Percentiles rank a stretch among this genome's conserved stretches.
Evolutionary conservation across 1,284 basidiomycete genomes (phyloP).

Genomic region (Omphalotus olearius): DNA sequence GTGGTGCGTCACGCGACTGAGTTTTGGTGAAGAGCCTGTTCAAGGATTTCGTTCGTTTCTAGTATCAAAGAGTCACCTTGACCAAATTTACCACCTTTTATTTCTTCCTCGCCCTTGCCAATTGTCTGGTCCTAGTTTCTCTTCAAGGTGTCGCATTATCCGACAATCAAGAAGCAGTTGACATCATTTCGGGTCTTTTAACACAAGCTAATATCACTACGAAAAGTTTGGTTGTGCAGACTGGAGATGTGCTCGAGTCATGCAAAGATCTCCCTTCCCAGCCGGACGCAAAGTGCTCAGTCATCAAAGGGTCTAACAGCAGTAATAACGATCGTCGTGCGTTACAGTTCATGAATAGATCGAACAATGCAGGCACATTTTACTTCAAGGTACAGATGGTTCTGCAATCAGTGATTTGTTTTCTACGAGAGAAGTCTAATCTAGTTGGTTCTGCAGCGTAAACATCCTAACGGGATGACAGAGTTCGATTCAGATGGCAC

Average conservation of each 20-base stretch:
- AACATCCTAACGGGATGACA: slow-evolving; percentile 1
- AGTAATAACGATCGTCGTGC: slow-evolving; percentile 6
- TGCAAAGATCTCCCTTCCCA: slow-evolving; percentile 23
- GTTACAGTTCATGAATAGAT: background rate
- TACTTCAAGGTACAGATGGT: too few species aligned
- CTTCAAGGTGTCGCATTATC: slow-evolving; percentile 31
- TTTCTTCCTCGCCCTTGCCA: slow-evolving; percentile 37
- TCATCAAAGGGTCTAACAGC: slow-evolving; percentile 10
- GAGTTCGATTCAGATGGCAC: slow-evolving; percentile 11
- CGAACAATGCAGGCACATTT: too few species aligned
- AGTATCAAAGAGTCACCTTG: slow-evolving; percentile 40
- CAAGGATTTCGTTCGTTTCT: background rate
- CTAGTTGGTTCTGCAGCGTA: background rate
- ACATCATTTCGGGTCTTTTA: slow-evolving; percentile 25
- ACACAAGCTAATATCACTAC: slow-evolving; percentile 18
- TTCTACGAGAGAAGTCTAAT: too few species aligned
- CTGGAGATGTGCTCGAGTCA: slow-evolving; percentile 17
- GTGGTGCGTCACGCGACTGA: background rate
- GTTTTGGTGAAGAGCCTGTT: background rate
- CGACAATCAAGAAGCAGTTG: slow-evolving; percentile 29
- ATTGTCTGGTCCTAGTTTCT: slow-evolving; percentile 31
- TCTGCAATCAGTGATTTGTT: too few species aligned
- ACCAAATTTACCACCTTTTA: slow-evolving; percentile 39
- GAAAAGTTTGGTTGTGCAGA: slow-evolving; percentile 22
- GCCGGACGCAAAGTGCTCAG: slow-evolving; percentile 18